Percentiles rank a stretch among this genome's conserved stretches.
These are phyloP conservation scores for Cantharellus anzutake DNA, from an alignment of 768 basidiomycete species.

Conservation along the genomic window DNA sequence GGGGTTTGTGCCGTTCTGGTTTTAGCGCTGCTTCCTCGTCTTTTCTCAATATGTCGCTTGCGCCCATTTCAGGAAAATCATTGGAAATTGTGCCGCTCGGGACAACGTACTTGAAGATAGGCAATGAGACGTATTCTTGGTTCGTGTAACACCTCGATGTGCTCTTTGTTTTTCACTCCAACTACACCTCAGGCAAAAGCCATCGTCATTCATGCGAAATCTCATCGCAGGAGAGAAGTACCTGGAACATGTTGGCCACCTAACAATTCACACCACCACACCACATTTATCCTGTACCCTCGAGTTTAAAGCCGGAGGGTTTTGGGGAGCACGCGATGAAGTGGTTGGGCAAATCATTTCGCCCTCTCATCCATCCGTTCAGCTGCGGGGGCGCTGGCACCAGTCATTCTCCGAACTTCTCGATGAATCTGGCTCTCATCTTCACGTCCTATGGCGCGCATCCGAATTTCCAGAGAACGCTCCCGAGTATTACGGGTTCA, in stretches of 20 bases:
- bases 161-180: not conserved
- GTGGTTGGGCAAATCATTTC: conserved; percentile 44
- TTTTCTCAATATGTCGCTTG: not conserved
- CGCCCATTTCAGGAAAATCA: conserved; percentile 45
- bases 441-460: conserved; percentile 62
- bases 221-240: conserved; percentile 84
- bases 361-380: conserved; percentile 27
- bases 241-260: conserved; percentile 65
- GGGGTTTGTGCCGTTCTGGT: conserved; percentile 39
- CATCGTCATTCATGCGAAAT: conserved; percentile 77
- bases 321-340: conserved; percentile 57
- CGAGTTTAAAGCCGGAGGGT: conserved; percentile 77
- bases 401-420: conserved; percentile 54
- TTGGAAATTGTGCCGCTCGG: conserved; percentile 74
- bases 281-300: conserved; percentile 40
- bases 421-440: conserved; percentile 35
- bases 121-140: conserved; percentile 54
- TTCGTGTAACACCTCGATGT: conserved; percentile 17
- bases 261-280: conserved; percentile 36
- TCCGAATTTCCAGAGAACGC: conserved; percentile 52
- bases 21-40: not conserved
- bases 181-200: conserved; percentile 42
- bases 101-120: conserved; percentile 44
- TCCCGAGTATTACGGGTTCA: conserved; percentile 66
- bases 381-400: conserved; percentile 70